Percentiles rank a stretch among this genome's conserved stretches.
Evolutionary conservation across 345 rosid species (phyloP).

Genomic region (Garcia nutans): DNA sequence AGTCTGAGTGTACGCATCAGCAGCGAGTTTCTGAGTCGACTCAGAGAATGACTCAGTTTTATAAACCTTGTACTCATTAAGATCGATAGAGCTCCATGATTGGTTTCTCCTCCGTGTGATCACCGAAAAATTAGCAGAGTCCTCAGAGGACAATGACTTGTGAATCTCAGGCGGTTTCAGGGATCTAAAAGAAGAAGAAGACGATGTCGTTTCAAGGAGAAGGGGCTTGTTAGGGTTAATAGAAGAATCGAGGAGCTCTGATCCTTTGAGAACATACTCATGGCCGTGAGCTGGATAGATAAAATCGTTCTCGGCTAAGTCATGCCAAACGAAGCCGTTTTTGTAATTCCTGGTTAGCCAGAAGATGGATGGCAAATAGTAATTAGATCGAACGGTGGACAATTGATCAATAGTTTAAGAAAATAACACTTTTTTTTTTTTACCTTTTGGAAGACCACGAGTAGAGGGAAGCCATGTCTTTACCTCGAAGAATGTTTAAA

Average conservation of each 20-base stretch:
- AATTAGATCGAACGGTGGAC: slow-evolving; percentile 22
- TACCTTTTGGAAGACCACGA: slow-evolving; percentile 98
- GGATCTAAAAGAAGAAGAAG: slow-evolving; percentile 47
- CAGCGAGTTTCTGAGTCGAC: slow-evolving; percentile 54
- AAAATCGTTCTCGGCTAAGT: slow-evolving; percentile 70
- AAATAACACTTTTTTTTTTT: neutral
- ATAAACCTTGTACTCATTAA: slow-evolving; percentile 75
- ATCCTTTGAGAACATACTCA: slow-evolving; percentile 93
- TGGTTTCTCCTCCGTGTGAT: slow-evolving; percentile 62
- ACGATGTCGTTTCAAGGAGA: slow-evolving; percentile 37
- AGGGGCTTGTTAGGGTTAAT: slow-evolving; percentile 30
- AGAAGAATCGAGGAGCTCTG: slow-evolving; percentile 64
- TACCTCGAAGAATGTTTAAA: slow-evolving; percentile 76
- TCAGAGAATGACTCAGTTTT: slow-evolving; percentile 56
- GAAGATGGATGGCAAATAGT: slow-evolving; percentile 2
- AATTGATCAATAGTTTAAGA: neutral
- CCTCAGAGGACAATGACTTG: slow-evolving; percentile 20
- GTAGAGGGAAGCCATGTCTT: slow-evolving; percentile 81
- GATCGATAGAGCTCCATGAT: slow-evolving; percentile 81
- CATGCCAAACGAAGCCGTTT: slow-evolving; percentile 96
- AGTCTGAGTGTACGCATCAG: slow-evolving; percentile 91
- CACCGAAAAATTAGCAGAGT: slow-evolving; percentile 36
- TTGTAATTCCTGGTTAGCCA: slow-evolving; percentile 66
- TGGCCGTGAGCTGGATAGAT: slow-evolving; percentile 79
- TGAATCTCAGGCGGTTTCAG: slow-evolving; percentile 33